A percentile compares a stretch with the other conserved stretches of the same genome.
phyloP scores from a whole-genome alignment of 1,284 basidiomycete species.

The Austroboletus niveus region DNA sequence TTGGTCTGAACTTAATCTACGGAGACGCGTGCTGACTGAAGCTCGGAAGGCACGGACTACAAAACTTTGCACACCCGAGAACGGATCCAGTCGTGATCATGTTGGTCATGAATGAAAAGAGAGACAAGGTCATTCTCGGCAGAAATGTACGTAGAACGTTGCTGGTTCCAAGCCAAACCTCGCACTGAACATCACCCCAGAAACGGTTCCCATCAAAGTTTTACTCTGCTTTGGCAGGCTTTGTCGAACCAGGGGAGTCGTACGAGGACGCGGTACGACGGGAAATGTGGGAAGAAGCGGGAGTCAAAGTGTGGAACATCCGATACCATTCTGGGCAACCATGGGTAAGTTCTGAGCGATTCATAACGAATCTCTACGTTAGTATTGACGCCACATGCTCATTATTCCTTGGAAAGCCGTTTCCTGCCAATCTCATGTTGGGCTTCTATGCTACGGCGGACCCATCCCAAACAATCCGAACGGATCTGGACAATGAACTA shows the following conservation, averaged over 20 bases:
- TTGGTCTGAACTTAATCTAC: conserved; percentile 36
- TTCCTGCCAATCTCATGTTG: conserved; percentile 88
- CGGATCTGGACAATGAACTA: conserved; percentile 96
- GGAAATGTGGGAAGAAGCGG: conserved; percentile 95
- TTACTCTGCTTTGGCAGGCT: conserved; percentile 89
- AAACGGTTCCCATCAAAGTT: conserved; percentile 68
- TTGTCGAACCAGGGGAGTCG: conserved; percentile 91
- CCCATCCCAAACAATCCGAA: conserved; percentile 69
- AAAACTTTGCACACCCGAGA: conserved; percentile 88
- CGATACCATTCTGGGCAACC: conserved; percentile 86
- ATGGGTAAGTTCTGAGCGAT: conserved; percentile 53
- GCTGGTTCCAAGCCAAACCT: background rate
- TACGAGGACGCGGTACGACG: conserved; percentile 93
- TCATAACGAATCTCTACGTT: background rate
- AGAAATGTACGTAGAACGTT: conserved; percentile 59
- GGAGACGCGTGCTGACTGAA: conserved; percentile 6
- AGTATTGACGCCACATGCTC: background rate
- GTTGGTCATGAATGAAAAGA: conserved; percentile 77
- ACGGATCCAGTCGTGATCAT: conserved; percentile 94
- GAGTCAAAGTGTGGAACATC: conserved; percentile 81
- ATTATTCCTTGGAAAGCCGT: conserved; percentile 56
- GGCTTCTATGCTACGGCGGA: conserved; percentile 85
- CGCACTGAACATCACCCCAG: conserved; percentile 34
- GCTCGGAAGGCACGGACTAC: conserved; percentile 67
- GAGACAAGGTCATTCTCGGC: conserved; percentile 84